Base-by-base conservation (phyloP, 345 rosid species). In the Sonneratia alba region DNA sequence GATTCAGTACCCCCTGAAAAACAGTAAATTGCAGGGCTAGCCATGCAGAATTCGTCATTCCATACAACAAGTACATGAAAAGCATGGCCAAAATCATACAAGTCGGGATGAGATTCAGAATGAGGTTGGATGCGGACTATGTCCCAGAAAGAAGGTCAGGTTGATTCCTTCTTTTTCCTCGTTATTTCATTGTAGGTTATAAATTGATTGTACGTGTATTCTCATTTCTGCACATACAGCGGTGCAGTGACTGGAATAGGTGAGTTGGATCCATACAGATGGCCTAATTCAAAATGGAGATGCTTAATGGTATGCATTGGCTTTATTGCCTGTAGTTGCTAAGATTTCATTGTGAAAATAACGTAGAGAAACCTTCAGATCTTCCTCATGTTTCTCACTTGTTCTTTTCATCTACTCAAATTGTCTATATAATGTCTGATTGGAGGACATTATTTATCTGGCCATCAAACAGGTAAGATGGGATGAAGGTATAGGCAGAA, bases 271-370 rank as follows among this genome's bases (percentile, higher is more conserved):
- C 90, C 91, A 4, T 87, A 83, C 75, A 79, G 89, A 75, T 93
- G 98, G 98, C 92, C 94, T 40, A 88, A 87, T 76, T 93, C 98
- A 37, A 91, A 91, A 81, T 93, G 98, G 98, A 88, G 93, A 77
- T 91, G 94, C 88, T 77, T 93, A 72, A 83, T 79, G 94, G 98
- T 93, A 66, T 74, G 86, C 76, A 78, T 8, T 22, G 51, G 6
- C 13, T 42, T 42, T 37, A n/a, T 38, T 21, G 70, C 13, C 12
- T 45, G 55, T 53, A 53, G 59, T 53, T 53, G 3, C 59, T 18
- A 19, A 6, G 6, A 18, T 53, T 15, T 15, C 8, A 15, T 1
- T 3, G 0, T 3, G n/a, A 5, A 53, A 19, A 56, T 19, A 56
- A 56, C 13, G 1, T 4, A 40, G 43, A 40, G 43, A 4, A 40